These are phyloP conservation scores for Ogataea parapolymorpha DNA, from an alignment of 805 yeast species.

Conservation along the genomic window DNA sequence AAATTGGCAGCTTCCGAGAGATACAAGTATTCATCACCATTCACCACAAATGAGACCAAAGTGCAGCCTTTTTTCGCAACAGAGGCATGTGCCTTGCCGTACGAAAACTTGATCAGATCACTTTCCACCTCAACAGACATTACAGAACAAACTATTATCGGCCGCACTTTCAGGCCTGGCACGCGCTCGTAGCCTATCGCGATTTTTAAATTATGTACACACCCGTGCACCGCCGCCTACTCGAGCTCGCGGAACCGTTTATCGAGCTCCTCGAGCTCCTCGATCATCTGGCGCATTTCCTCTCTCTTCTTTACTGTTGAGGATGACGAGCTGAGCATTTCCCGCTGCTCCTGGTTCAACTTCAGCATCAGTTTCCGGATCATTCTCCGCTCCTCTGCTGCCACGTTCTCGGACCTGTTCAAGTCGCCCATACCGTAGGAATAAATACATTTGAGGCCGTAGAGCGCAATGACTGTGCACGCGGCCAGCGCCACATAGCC, in stretches of 20 bases:
- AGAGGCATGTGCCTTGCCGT: conserved; percentile 12
- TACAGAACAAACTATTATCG: background rate
- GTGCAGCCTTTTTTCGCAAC: conserved; percentile 20
- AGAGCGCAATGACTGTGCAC: conserved; percentile 54
- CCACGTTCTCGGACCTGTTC: conserved; percentile 39
- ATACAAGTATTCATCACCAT: conserved; percentile 15
- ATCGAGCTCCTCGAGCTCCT: conserved; percentile 22
- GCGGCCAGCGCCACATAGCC: conserved; percentile 63
- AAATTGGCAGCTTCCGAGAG: conserved; percentile 16
- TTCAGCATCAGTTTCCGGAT: conserved; percentile 13
- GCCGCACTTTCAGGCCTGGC: no score
- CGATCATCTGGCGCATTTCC: conserved; percentile 17
- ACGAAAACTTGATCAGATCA: conserved; percentile 12
- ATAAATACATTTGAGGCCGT: conserved; percentile 58
- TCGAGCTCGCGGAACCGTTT: conserved; percentile 15
- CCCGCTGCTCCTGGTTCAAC: conserved; percentile 14
- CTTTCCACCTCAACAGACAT: conserved; percentile 17
- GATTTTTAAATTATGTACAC: background rate
- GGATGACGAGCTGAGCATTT: conserved; percentile 1
- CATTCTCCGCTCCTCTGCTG: conserved; percentile 17
- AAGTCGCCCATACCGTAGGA: conserved; percentile 66
- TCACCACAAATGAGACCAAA: conserved; percentile 14
- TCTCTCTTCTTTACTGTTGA: conserved; percentile 3
- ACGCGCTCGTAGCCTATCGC: no score
- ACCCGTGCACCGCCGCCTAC: background rate